A percentile compares a stretch with the other conserved stretches of the same genome.
Evolutionary conservation across 2,329 filamentous ascomycete species (phyloP).

Genomic region (Grosmannia huntii): DNA sequence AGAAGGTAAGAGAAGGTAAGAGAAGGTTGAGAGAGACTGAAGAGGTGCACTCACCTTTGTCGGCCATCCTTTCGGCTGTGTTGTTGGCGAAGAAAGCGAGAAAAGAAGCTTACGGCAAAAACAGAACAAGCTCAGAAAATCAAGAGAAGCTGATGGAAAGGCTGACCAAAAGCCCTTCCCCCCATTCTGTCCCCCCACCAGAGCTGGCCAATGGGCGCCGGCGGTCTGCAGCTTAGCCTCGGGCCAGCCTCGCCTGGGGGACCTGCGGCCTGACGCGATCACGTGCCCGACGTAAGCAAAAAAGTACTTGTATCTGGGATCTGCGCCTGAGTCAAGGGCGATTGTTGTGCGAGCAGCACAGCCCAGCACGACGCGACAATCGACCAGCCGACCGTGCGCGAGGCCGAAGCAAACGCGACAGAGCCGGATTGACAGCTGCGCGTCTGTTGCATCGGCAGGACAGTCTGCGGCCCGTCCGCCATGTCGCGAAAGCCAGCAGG

Average conservation of each 20-base stretch:
- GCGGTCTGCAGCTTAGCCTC: background rate
- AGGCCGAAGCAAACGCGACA: too few species aligned
- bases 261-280: too few species aligned
- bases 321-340: too few species aligned
- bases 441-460: too few species aligned
- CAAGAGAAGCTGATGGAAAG: background rate
- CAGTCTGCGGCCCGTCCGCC: too few species aligned
- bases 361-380: too few species aligned
- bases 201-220: background rate
- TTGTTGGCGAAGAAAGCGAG: background rate
- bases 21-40: background rate
- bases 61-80: background rate
- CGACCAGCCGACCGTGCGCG: too few species aligned
- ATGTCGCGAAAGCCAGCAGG: background rate
- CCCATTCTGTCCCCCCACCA: background rate
- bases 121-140: background rate
- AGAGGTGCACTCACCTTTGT: background rate
- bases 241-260: background rate
- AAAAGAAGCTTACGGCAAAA: background rate
- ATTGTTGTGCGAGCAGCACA: too few species aligned
- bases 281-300: too few species aligned
- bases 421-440: too few species aligned
- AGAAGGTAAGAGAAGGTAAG: background rate
- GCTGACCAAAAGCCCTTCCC: background rate
- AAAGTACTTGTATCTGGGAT: too few species aligned